Base-by-base conservation (phyloP, 306 rosid species). In the Vachellia collinsii region DNA sequence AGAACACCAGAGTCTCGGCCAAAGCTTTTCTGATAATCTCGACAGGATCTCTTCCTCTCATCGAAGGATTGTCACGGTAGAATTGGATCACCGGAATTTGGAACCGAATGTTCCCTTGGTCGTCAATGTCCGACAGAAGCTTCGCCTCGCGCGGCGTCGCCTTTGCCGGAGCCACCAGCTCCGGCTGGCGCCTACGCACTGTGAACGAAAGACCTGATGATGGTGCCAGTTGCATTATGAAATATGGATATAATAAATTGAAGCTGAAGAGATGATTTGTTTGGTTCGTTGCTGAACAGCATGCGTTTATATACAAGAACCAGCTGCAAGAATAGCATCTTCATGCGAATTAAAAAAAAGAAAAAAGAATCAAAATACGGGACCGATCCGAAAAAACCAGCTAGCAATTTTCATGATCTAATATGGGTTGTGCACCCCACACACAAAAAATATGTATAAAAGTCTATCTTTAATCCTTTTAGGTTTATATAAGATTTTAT, bases 1-100 rank as follows among this genome's bases (percentile, higher is more conserved):
- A 51, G 7, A 51, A 51, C n/a, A 51, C 58, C 1, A 51, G 58
- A 16, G 22, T 51, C 0, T 51, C 22, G 7, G 58, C 58, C 22
- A 51, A 51, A 51, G 22, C 58, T 51, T 51, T 51, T 51, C 58
- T 51, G 8, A 51, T 14, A 1, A 51, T 7, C n/a, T 51, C 58
- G 16, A 51, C 20, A 1, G 8, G n/a, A 51, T 51, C 58, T 51
- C 22, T 51, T 17, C 58, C 58, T 51, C 20, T 16, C 58, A 51
- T 51, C n/a, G 22, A 51, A 14, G 8, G 8, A 51, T 51, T 2
- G 3, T 7, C 22, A 48, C 54, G 16, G 10, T 67, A 67, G 34
- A 67, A 39, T 8, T 67, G 72, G 10, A 67, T 67, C 51, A 67
- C 72, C 5, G 72, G 72, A 9, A 67, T n/a, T 67, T 17, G 50